Percentiles rank a stretch among this genome's conserved stretches.
Conservation (phyloP, 352 stramenopile genomes). For the Pythium scleroteichum region DNA sequence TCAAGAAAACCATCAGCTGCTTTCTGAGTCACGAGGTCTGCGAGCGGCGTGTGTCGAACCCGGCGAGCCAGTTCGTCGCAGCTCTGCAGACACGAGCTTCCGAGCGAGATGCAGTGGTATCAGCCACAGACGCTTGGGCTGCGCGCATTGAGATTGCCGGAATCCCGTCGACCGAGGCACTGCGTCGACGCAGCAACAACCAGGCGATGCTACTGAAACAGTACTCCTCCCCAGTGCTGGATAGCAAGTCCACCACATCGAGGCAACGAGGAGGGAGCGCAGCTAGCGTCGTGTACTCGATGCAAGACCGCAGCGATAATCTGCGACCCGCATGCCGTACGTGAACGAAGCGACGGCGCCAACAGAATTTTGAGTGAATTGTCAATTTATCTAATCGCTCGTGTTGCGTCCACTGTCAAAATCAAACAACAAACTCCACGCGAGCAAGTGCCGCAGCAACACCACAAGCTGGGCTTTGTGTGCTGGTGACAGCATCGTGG, state of each 20-base stretch:
- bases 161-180: constrained; percentile 28
- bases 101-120: constrained; percentile 23
- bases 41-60: constrained; percentile 40
- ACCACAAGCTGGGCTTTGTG: no score
- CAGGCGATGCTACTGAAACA: constrained; percentile 25
- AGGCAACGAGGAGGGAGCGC: no score
- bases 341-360: background rate
- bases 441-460: background rate
- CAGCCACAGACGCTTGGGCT: constrained; percentile 38
- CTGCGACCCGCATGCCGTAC: constrained; percentile 16
- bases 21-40: constrained; percentile 50
- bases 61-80: constrained; percentile 24
- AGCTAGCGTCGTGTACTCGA: background rate
- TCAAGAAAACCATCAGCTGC: constrained; percentile 59
- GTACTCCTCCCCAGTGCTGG: constrained; percentile 7
- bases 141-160: constrained; percentile 66
- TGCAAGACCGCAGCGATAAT: constrained; percentile 9
- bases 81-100: constrained; percentile 17
- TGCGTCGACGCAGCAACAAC: constrained; percentile 24
- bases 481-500: no score
- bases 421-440: background rate
- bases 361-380: background rate
- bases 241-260: background rate
- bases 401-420: no score
- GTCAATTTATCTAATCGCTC: no score